phyloP scores from a whole-genome alignment of 208 protist species.

The Leptomonas seymouri region DNA sequence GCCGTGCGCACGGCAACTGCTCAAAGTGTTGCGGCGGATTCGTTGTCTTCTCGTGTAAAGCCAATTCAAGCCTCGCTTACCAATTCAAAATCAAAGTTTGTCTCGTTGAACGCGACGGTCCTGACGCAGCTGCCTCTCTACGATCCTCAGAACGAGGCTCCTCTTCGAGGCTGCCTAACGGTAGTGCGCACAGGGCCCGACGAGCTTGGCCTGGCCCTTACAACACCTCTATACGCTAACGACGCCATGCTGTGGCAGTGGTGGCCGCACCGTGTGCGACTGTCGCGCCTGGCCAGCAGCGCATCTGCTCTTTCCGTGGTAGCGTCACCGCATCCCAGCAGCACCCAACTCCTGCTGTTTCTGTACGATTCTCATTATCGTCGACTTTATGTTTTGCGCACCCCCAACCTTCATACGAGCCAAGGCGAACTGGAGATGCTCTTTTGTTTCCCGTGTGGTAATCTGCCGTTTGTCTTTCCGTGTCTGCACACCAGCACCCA shows the following conservation, averaged over 20 bases:
- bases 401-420: constrained; percentile 49
- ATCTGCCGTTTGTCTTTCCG: constrained; percentile 61
- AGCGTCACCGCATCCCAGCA: constrained; percentile 39
- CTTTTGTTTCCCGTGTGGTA: constrained; percentile 49
- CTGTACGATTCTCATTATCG: constrained; percentile 50
- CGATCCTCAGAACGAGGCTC: neutral
- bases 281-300: constrained; percentile 45
- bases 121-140: constrained; percentile 29
- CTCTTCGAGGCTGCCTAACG: constrained; percentile 11
- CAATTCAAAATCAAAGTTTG: constrained; percentile 12
- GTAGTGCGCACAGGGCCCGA: constrained; percentile 30
- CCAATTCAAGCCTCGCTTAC: neutral
- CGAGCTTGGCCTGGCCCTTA: constrained; percentile 40
- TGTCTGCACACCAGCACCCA: constrained; percentile 42
- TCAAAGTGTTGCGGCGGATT: neutral
- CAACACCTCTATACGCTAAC: constrained; percentile 24
- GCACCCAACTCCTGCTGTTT: constrained; percentile 51
- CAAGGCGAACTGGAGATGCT: constrained; percentile 47
- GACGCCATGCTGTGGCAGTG: constrained; percentile 66
- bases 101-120: constrained; percentile 17
- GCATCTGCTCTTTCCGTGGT: constrained; percentile 55
- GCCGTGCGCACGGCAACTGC: neutral
- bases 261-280: constrained; percentile 61
- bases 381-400: constrained; percentile 49
- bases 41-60: neutral